Evolutionary conservation across 805 yeast species (phyloP).

Genomic region (Lipomyces spencermartinsiae): DNA sequence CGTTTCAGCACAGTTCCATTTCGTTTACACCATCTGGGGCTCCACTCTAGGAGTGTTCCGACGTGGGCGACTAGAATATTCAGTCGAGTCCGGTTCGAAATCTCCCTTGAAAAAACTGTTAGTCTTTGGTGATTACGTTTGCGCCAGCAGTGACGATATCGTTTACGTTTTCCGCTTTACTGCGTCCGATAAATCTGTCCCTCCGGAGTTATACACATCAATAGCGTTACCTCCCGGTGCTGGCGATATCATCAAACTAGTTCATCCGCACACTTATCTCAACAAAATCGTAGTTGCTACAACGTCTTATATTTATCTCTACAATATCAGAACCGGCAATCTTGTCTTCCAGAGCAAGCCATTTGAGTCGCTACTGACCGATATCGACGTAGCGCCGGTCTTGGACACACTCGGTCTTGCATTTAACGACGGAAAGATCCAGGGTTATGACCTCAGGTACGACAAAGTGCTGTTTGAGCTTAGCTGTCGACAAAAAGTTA

Average conservation of each 20-base stretch:
- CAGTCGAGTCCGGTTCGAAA: constrained; percentile 50
- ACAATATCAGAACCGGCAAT: constrained; percentile 80
- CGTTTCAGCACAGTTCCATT: constrained; percentile 80
- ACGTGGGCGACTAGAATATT: constrained; percentile 72
- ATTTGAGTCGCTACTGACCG: constrained; percentile 60
- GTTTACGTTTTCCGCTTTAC: constrained; percentile 55
- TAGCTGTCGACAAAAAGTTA: constrained; percentile 50
- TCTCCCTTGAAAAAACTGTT: constrained; percentile 49
- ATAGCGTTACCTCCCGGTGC: constrained; percentile 63
- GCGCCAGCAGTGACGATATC: constrained; percentile 59
- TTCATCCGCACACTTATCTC: constrained; percentile 90
- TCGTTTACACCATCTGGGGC: constrained; percentile 79
- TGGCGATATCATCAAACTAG: constrained; percentile 70
- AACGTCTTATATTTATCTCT: constrained; percentile 47
- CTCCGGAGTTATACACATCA: constrained; percentile 67
- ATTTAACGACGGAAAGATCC: constrained; percentile 67
- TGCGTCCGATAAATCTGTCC: constrained; percentile 53
- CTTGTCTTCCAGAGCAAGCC: constrained; percentile 61
- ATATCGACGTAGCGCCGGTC: constrained; percentile 84
- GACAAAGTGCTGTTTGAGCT: constrained; percentile 61
- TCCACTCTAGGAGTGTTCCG: constrained; percentile 75
- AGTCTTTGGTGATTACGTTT: constrained; percentile 78
- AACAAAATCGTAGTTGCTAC: constrained; percentile 78
- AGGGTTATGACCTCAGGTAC: constrained; percentile 69
- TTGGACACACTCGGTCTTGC: constrained; percentile 85